phyloP scores from a whole-genome alignment of 345 rosid genomes.

The Dipteronia sinensis region DNA sequence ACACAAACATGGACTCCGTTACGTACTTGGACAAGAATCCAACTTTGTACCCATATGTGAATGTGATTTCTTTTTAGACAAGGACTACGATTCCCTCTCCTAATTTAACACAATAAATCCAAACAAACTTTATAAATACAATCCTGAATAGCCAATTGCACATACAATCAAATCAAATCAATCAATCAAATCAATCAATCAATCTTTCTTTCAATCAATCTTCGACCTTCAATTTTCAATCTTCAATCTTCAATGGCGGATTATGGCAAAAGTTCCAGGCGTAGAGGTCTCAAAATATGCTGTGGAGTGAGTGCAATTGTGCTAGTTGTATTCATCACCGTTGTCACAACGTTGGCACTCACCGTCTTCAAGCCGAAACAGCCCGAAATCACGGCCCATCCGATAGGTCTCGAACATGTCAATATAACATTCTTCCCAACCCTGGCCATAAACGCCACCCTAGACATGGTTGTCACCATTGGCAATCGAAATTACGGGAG shows the following conservation, averaged over 20 bases:
- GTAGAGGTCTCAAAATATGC: conserved; percentile 37
- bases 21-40: background rate
- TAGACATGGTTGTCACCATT: conserved; percentile 33
- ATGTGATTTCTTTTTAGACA: background rate
- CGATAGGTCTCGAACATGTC: conserved; percentile 31
- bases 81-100: background rate
- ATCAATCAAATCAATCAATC: background rate
- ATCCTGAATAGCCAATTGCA: too few relatives aligned
- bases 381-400: conserved; percentile 33
- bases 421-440: background rate
- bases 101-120: background rate
- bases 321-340: conserved; percentile 16
- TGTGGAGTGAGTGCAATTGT: conserved; percentile 23
- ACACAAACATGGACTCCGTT: background rate
- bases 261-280: background rate
- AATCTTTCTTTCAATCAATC: background rate
- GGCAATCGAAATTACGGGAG: conserved; percentile 47
- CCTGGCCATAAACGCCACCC: conserved; percentile 18
- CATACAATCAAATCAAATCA: too few relatives aligned
- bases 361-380: conserved; percentile 50
- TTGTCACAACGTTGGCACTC: conserved; percentile 32
- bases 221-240: too few relatives aligned
- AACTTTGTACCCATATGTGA: background rate
- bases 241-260: conserved; percentile 9
- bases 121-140: background rate